Evolutionary conservation across 495 filamentous ascomycete species (phyloP), one percentile per base, ranked within the genome.

Genomic region (Bacidia gigantensis): DNA sequence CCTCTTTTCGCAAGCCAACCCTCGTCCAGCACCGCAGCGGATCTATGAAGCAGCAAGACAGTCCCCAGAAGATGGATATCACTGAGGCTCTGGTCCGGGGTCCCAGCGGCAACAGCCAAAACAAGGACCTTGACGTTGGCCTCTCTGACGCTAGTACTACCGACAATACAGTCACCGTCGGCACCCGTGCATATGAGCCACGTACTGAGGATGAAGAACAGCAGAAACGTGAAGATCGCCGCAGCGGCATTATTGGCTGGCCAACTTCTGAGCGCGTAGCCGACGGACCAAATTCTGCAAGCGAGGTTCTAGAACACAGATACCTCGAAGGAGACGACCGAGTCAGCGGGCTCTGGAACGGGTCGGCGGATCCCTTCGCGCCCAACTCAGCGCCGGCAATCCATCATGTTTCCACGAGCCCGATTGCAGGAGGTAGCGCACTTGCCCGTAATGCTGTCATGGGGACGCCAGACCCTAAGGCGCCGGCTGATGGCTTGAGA

Each of bases 41-140:
- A 14, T 7, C 7, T 35, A 35, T 35, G 29, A 35, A 14, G 14
- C 5, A 5, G 29, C 7, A 44, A 17, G 12, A n/a, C 12, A 44
- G 20, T 50, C 46, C 26, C 38, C 44, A 46, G 24, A 50, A 56
- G 38, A 21, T 58, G 2, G 56, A 47, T 2, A 24, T 58, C 29
- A 52, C 46, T 26, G 56, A 58, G n/a, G 53, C 53, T 38, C 26
- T 58, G 25, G 12, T 18, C n/a, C 24, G 29, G 11, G 47, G 29
- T n/a, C 29, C 47, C 3, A 50, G 47, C 38, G 3, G 5, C 29
- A n/a, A 32, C 3, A 39, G 47, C n/a, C 21, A 24, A 14, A 12
- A 47, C 11, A 14, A 14, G 29, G 20, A n/a, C 10, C 10, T 10
- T 10, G 32, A 39, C 20, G 12, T 44, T 7, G 20, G 41, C 5